Evolutionary conservation across 2,329 filamentous ascomycete species (phyloP), one percentile per base, ranked within the genome.

Genomic region (Dendryphion nanum): DNA sequence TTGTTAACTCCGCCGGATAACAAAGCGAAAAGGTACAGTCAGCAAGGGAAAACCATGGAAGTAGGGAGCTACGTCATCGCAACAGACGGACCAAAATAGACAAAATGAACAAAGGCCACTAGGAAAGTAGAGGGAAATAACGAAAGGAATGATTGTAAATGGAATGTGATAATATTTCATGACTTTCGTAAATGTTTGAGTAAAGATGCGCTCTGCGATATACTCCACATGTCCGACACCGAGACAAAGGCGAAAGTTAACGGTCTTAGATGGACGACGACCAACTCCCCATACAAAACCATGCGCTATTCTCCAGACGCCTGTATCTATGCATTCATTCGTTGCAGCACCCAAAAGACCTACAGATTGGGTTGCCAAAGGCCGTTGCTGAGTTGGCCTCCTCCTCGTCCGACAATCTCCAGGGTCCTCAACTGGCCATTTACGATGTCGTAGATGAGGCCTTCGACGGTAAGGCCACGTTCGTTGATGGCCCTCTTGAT

Each of bases 381-480:
- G 6, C 53, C 49, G 29, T 44, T 47, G 19, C 23, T 32, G n/a
- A 40, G 42, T 36, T 46, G 50, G 23, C 35, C 44, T 3, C 35
- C 38, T 4, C 36, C 41, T n/a, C n/a, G n/a, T n/a, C n/a, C n/a
- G 6, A 35, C 15, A 19, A 53, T 44, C 6, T 77, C 73, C 41
- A 83, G 48, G 42, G 79, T 69, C 38, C 74, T 69, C 51, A 82
- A 64, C 32, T 73, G 59, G n/a, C 78, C 78, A 17, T 62, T 73
- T 4, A 61, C 75, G 42, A 82, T 72, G 53, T 93, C 83, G 61
- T 87, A 91, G 12, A 94, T 72, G 37, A 83, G 74, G n/a, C 86
- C 88, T 62, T 93, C 86, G 5, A 94, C 77, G 65, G 83, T 71
- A 29, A 95, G 66, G 1, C 83, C 85, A 18, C 85, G 74, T 53